Base-by-base conservation (phyloP, 306 rosid species). In the Acacia acuminata region DNA sequence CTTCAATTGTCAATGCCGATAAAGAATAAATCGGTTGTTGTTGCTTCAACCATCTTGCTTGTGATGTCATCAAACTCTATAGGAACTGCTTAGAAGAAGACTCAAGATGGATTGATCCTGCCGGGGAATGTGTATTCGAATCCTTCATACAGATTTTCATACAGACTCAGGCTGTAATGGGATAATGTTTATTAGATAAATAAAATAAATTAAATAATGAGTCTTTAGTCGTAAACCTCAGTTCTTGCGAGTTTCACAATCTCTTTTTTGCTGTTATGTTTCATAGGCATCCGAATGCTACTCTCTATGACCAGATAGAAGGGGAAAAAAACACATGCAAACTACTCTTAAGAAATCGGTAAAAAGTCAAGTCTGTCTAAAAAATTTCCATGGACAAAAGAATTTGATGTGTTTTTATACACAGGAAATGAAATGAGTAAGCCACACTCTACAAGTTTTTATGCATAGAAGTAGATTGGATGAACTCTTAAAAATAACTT, bases 1-100 rank as follows among this genome's bases (percentile, higher is more conserved):
- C 93, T 27, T 81, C 87, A 73, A 61, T 42, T 63, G 84, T 78
- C 82, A 90, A 77, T 25, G 90, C 82, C 11, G 77, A 77, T 73
- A 55, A 83, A 79, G 91, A 91, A 65, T 89, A 66, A 76, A 40
- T 75, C 27, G 69, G 16, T 10, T 38, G 34, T 12, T 50, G 56
- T 11, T 42, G 48, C 73, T 48, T 45, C 73, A 42, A 77, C 76
- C 48, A 63, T 63, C 38, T 63, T 63, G 68, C 76, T 19, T 64
- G 32, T 44, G 10, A 24, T 53, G 76, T 55, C 76, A 75, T 8
- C 75, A 58, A 70, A 79, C 13, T 56, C 50, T 77, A 15, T 30
- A 61, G 83, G 64, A 66, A 76, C 45, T 73, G 47, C 80, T 47
- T 68, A n/a, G 51, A 71, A n/a, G 45, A 74, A 75, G 82, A 20